Evolutionary conservation across 179 eudicot genomes (phyloP), one percentile per base, ranked within the genome.

Genomic region (Amaranthus tricolor): DNA sequence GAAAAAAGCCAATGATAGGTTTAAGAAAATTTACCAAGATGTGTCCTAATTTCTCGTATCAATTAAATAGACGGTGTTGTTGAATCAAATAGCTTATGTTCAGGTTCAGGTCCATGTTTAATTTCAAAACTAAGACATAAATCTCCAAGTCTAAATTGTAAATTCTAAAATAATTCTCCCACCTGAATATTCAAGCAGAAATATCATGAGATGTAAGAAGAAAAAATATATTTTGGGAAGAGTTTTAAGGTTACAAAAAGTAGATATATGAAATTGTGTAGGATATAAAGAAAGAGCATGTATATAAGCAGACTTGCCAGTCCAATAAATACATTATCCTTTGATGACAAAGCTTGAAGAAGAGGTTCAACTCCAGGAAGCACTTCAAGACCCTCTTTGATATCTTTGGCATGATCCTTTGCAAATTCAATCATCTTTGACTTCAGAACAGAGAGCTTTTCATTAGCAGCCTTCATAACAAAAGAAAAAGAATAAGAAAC

Each of bases 381-480:
- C 66, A 77, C 66, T 48, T 77, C 80, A 55, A 77, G 72, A 59
- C 80, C 80, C 71, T 63, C 65, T 20, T 60, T 66, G 72, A 77
- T 56, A 44, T 71, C 74, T 65, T 57, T 17, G 17, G 75, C 66
- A 48, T 65, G 73, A 52, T 71, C 67, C 49, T 45, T 71, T 47
- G 80, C 80, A 71, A 47, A 77, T 56, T 71, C 80, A 55, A 77
- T 40, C 80, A 77, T 77, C 60, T 77, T 71, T 71, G 76, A 54
- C 75, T 77, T 77, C 44, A 77, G 10, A 20, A 5, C 76, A 4
- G 72, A 47, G 13, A 77, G 75, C 65, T 77, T 77, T 63, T 65
- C 76, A 9, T 24, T 62, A 71, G 80, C 76, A 55, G 48, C 76
- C 76, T 77, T 64, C 14, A 62, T 61, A 64, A 31, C 50, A 48